Evolutionary conservation across 306 rosid species (phyloP), one percentile per base, ranked within the genome.

Genomic region (Rosa persica): DNA sequence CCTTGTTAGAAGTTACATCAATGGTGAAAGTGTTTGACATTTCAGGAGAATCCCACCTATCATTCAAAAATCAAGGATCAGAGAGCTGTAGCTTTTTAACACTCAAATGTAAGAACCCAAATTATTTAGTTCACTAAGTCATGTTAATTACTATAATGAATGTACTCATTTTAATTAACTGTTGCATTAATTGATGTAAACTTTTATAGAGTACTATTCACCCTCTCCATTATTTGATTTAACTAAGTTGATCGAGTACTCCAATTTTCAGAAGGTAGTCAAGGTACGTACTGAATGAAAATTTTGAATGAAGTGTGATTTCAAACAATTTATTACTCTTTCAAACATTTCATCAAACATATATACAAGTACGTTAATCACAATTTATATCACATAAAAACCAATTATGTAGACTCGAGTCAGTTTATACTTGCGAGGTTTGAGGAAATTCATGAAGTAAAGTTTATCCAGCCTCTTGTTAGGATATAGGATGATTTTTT

Each of bases 21-120:
- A 36, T 65, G 58, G 66, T 79, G 58, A 75, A 67, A 49, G 17
- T 12, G 76, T 78, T 67, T 77, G 47, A 74, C 72, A 76, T 51
- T 52, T 20, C 46, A 11, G 44, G 64, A 25, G 3, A 25, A 58
- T 42, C 70, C 22, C 17, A 74, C 69, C 44, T 43, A 16, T 75
- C 44, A 9, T 27, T 75, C 34, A 75, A 22, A 73, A 73, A 19
- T 40, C 27, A 43, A 22, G 34, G 19, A 16, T 72, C 8, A 40
- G 17, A 40, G 44, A 13, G n/a, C 40, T 13, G 68, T 22, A 27
- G n/a, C 22, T 36, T 10, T 9, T 57, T 16, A 22, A 44, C 12
- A 5, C 42, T 74, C 25, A 55, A 39, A 74, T 7, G 69, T 40
- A 40, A 74, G 15, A 62, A 62, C 16, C 39, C 48, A 20, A 8